Evolutionary conservation across 352 stramenopile genomes (phyloP).

Genomic region (Plasmopara muralis): DNA sequence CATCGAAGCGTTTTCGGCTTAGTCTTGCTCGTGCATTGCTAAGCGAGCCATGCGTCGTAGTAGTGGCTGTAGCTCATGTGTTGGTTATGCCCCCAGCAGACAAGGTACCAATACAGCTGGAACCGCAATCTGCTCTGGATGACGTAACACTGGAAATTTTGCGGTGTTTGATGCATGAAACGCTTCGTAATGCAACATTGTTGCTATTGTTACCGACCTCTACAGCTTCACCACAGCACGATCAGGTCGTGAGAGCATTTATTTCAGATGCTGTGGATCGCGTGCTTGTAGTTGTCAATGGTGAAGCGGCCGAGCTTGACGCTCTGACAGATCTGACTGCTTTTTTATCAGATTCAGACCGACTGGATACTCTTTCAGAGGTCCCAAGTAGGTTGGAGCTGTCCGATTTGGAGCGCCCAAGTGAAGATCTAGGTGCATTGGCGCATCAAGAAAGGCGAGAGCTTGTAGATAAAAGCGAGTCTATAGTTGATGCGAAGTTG

Average conservation of each 20-base stretch:
- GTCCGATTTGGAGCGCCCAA: slow-evolving; percentile 13
- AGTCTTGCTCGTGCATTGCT: slow-evolving; percentile 94
- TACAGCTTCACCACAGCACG: slow-evolving; percentile 17
- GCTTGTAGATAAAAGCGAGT: no score
- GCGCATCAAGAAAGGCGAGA: slow-evolving; percentile 14
- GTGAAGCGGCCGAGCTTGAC: slow-evolving; percentile 47
- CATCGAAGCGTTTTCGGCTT: slow-evolving; percentile 95
- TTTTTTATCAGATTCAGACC: slow-evolving; percentile 19
- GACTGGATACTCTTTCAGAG: slow-evolving; percentile 29
- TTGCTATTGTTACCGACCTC: slow-evolving; percentile 95
- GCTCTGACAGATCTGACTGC: slow-evolving; percentile 55
- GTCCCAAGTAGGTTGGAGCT: slow-evolving; percentile 17
- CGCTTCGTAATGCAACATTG: slow-evolving; percentile 91
- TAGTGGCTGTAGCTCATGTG: slow-evolving; percentile 49
- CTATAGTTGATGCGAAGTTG: no score
- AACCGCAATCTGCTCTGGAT: slow-evolving; percentile 27
- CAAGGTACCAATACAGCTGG: slow-evolving; percentile 9
- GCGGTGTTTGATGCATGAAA: slow-evolving; percentile 73
- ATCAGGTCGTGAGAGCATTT: slow-evolving; percentile 17
- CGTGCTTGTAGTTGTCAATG: slow-evolving; percentile 94
- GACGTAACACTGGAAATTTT: slow-evolving; percentile 63
- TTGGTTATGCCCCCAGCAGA: slow-evolving; percentile 15
- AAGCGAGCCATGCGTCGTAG: slow-evolving; percentile 76
- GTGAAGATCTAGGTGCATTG: slow-evolving; percentile 9
- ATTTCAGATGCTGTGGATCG: slow-evolving; percentile 93